Evolutionary conservation across 108 stramenopile genomes (phyloP).

Genomic region (Mayamaea pseudoterrestris): DNA sequence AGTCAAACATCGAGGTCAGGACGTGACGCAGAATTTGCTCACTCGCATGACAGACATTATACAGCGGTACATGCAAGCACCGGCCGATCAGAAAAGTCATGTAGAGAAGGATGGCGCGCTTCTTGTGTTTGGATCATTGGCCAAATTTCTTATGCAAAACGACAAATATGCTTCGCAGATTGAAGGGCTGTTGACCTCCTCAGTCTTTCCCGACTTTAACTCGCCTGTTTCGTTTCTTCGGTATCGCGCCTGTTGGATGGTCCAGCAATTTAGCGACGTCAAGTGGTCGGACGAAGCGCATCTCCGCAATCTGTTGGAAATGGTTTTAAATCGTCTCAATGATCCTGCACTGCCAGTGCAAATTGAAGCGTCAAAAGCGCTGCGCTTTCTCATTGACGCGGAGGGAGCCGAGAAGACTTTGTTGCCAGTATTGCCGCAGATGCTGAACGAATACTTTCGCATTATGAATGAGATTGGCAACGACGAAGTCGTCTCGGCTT

Average conservation of each 20-base stretch:
- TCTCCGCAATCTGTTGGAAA: constrained; percentile 42
- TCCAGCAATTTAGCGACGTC: constrained; percentile 74
- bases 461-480: constrained; percentile 97
- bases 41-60: constrained; percentile 72
- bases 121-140: constrained; percentile 75
- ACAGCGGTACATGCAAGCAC: constrained; percentile 59
- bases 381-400: constrained; percentile 85
- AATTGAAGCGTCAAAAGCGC: constrained; percentile 87
- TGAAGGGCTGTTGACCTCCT: constrained; percentile 77
- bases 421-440: constrained; percentile 81
- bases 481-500: constrained; percentile 88
- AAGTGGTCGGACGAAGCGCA: constrained; percentile 71
- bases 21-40: constrained; percentile 78
- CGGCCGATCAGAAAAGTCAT: constrained; percentile 67
- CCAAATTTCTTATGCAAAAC: constrained; percentile 61
- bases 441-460: constrained; percentile 93
- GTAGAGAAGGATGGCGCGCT: constrained; percentile 89
- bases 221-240: constrained; percentile 85
- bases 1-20: constrained; percentile 86
- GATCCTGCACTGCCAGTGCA: constrained; percentile 96
- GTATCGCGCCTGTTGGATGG: constrained; percentile 91
- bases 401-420: constrained; percentile 83
- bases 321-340: constrained; percentile 69
- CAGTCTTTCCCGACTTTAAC: constrained; percentile 91
- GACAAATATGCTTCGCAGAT: constrained; percentile 72